Evolutionary conservation across 2,329 filamentous ascomycete genomes (phyloP).

Genomic region (Fusarium torreyae): DNA sequence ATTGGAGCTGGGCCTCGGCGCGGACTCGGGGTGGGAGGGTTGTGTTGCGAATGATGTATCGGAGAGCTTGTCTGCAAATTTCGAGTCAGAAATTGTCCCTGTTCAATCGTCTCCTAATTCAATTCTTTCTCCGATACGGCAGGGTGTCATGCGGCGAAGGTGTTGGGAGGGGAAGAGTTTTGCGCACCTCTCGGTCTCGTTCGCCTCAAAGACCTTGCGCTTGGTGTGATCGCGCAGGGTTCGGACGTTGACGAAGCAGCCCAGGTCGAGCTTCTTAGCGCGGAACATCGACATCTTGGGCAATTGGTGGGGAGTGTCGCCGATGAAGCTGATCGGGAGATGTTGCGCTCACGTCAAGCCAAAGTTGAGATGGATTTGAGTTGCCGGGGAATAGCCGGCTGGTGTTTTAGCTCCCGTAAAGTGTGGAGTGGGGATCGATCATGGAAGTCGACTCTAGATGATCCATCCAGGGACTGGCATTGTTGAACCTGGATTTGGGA

Average conservation of each 20-base stretch:
- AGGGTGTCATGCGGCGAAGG: background rate
- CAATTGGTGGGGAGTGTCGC: constrained; percentile 29
- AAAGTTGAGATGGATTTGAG: constrained; percentile 16
- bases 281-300: constrained; percentile 86
- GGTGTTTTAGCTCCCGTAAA: background rate
- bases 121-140: background rate
- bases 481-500: background rate
- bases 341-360: constrained; percentile 25
- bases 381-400: constrained; percentile 33
- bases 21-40: constrained; percentile 85
- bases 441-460: background rate
- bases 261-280: constrained; percentile 89
- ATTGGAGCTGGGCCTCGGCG: constrained; percentile 91
- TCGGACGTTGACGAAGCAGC: constrained; percentile 88
- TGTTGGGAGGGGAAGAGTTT: constrained; percentile 29
- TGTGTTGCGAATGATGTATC: constrained; percentile 95
- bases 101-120: background rate
- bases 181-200: constrained; percentile 87
- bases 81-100: constrained; percentile 12
- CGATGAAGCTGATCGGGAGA: constrained; percentile 35
- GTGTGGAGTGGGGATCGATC: background rate
- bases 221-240: constrained; percentile 96
- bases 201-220: constrained; percentile 89
- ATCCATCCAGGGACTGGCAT: background rate
- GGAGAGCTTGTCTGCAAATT: constrained; percentile 82